A percentile compares a stretch with the other conserved stretches of the same genome.
Evolutionary conservation across 1,284 basidiomycete genomes (phyloP).

Genomic region (Takashimella tepidaria): DNA sequence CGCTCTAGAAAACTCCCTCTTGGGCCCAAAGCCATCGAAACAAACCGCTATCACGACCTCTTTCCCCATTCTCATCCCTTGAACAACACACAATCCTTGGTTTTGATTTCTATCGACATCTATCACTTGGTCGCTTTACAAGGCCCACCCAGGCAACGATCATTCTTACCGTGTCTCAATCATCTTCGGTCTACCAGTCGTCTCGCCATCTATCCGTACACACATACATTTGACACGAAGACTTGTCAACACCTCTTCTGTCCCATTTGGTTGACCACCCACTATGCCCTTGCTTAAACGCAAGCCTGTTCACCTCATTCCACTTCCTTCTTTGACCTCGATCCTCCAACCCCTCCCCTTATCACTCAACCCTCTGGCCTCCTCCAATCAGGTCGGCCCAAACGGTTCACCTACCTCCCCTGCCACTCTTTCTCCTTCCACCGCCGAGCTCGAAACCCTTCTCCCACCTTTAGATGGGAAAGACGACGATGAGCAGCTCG

Average conservation of each 20-base stretch:
- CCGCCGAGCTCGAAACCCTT: constrained; percentile 1
- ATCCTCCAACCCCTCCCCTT: constrained; percentile 59
- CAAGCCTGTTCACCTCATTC: constrained; percentile 79
- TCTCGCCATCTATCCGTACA: not conserved
- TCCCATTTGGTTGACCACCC: too few relatives aligned
- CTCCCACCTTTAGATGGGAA: constrained; percentile 28
- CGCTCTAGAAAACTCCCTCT: too few relatives aligned
- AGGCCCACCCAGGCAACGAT: too few relatives aligned
- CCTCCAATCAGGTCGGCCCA: too few relatives aligned
- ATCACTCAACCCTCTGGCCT: constrained; percentile 1
- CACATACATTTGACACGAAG: not conserved
- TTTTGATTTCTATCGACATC: too few relatives aligned
- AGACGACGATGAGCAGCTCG: constrained; percentile 37
- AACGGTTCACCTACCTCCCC: constrained; percentile 2
- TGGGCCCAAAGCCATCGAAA: too few relatives aligned
- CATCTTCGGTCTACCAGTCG: not conserved
- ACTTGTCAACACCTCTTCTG: not conserved
- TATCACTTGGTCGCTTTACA: too few relatives aligned
- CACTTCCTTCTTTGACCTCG: constrained; percentile 36
- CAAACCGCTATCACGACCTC: not conserved
- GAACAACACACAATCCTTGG: too few relatives aligned
- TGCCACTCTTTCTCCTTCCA: constrained; percentile 4
- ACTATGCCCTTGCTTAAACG: constrained; percentile 82
- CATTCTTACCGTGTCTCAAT: not conserved
- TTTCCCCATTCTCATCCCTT: not conserved